These are phyloP conservation scores for Metarhizium guizhouense DNA, from an alignment of 2,329 filamentous ascomycete genomes.

Conservation along the genomic window DNA sequence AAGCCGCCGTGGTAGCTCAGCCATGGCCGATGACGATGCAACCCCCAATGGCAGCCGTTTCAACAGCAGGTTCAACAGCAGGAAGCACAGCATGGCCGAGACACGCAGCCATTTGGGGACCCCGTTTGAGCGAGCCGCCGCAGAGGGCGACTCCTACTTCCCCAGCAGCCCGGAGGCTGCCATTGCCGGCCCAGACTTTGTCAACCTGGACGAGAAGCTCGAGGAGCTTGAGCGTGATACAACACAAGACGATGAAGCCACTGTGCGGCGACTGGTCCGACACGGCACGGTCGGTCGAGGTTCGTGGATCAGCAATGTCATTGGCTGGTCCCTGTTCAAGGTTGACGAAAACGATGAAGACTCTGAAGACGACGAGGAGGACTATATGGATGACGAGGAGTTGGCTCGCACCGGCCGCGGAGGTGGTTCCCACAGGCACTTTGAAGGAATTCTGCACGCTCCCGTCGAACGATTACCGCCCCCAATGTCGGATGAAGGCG, in stretches of 20 bases:
- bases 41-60: conserved; percentile 34
- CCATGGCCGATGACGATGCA: conserved; percentile 27
- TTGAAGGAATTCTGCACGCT: conserved; percentile 31
- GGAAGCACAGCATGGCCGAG: conserved; percentile 24
- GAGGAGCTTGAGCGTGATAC: conserved; percentile 45
- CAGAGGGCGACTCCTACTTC: conserved; percentile 36
- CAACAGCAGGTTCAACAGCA: conserved; percentile 41
- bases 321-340: conserved; percentile 54
- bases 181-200: conserved; percentile 50
- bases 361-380: conserved; percentile 31
- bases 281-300: conserved; percentile 41
- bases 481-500: conserved; percentile 44
- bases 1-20: conserved; percentile 38
- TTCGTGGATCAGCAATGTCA: conserved; percentile 49
- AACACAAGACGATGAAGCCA: conserved; percentile 47
- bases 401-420: conserved; percentile 20
- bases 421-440: conserved; percentile 25
- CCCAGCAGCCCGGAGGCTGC: conserved; percentile 22
- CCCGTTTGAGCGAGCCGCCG: conserved; percentile 28
- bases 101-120: conserved; percentile 32
- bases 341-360: conserved; percentile 52
- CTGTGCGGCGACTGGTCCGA: conserved; percentile 47
- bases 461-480: conserved; percentile 38
- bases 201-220: conserved; percentile 51
- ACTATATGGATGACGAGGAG: conserved; percentile 15